phyloP scores from a whole-genome alignment of 176 grass and related monocot genomes.

The Raddia distichophylla region DNA sequence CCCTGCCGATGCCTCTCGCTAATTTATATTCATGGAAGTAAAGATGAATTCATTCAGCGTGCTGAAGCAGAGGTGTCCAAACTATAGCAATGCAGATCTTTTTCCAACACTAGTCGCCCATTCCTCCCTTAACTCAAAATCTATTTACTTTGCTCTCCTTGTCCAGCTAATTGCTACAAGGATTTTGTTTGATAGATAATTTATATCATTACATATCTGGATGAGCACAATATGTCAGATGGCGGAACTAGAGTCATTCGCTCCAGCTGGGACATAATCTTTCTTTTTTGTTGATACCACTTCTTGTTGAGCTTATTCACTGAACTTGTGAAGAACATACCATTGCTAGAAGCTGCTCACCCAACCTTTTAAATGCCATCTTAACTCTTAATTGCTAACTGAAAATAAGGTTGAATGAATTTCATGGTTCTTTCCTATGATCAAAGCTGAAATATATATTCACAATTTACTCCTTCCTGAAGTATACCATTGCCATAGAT shows the following conservation, averaged over 20 bases:
- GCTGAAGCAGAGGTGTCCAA: too few relatives aligned
- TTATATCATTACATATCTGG: conserved; percentile 13
- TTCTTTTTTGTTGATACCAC: background rate
- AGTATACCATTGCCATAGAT: conserved; percentile 20
- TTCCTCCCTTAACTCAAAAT: too few relatives aligned
- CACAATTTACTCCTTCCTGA: conserved; percentile 1
- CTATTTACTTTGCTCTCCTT: too few relatives aligned
- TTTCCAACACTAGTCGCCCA: too few relatives aligned
- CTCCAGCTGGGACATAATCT: conserved; percentile 12
- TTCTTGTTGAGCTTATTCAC: conserved; percentile 11
- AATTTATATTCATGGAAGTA: too few relatives aligned
- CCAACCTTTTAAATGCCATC: conserved; percentile 9
- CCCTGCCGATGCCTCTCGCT: too few relatives aligned
- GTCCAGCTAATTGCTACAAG: too few relatives aligned
- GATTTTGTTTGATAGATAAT: conserved; percentile 7
- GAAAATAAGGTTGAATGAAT: conserved; percentile 28
- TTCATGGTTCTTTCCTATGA: background rate
- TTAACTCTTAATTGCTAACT: conserved; percentile 12
- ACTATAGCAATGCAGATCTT: too few relatives aligned
- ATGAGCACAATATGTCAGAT: background rate
- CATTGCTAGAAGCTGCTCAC: background rate
- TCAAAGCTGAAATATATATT: conserved; percentile 3
- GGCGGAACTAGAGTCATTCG: background rate
- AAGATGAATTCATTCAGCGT: too few relatives aligned
- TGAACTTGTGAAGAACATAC: conserved; percentile 33